Percentiles rank a stretch among this genome's conserved stretches.
Evolutionary conservation across 495 filamentous ascomycete species (phyloP).

Genomic region (Annulohypoxylon bovei): DNA sequence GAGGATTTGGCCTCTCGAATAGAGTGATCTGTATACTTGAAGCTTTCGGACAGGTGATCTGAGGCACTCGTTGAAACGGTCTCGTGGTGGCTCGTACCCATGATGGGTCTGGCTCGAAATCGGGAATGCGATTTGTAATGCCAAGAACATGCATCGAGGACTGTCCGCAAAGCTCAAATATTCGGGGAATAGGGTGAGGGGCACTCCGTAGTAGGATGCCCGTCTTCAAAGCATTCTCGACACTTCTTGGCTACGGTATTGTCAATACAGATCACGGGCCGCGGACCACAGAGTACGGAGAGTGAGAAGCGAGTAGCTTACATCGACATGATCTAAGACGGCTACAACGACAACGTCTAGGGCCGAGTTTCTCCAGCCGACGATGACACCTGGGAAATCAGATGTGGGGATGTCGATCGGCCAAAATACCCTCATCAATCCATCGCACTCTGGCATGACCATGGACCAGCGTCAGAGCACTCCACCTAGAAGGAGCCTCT

Average conservation of each 20-base stretch:
- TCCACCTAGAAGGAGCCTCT: constrained; percentile 86
- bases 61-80: constrained; percentile 67
- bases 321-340: constrained; percentile 91
- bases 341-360: constrained; percentile 90
- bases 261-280: constrained; percentile 18
- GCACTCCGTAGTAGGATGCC: constrained; percentile 86
- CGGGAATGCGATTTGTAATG: constrained; percentile 69
- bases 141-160: constrained; percentile 87
- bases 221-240: constrained; percentile 86
- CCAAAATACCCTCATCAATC: constrained; percentile 98
- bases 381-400: constrained; percentile 80
- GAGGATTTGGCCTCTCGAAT: constrained; percentile 86
- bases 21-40: constrained; percentile 86
- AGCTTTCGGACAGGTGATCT: constrained; percentile 73
- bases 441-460: constrained; percentile 92
- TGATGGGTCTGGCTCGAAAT: constrained; percentile 67
- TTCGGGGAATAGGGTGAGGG: constrained; percentile 79
- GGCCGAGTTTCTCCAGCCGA: constrained; percentile 95
- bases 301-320: constrained; percentile 49
- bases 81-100: constrained; percentile 76
- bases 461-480: constrained; percentile 43
- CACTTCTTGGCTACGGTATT: constrained; percentile 65
- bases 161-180: constrained; percentile 85
- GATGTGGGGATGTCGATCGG: constrained; percentile 83
- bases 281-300: background rate